A percentile compares a stretch with the other conserved stretches of the same genome.
Conservation (phyloP, 2,329 filamentous ascomycete species). For the Torrubiellomyces zombiae region DNA sequence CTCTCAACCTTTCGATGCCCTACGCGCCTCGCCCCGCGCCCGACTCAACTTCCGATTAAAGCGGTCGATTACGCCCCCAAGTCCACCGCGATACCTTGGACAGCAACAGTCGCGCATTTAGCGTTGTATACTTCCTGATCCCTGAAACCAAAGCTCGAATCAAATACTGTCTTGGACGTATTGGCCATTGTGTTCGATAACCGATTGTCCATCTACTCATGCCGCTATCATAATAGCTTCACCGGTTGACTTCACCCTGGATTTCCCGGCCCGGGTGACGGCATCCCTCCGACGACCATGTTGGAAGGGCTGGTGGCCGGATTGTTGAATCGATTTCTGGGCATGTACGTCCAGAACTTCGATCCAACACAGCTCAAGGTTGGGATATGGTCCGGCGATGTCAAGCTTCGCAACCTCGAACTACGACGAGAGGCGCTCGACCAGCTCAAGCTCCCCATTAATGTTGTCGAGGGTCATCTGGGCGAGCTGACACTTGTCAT, state of each 20-base stretch:
- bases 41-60: too few species aligned
- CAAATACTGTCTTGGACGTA: too few species aligned
- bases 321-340: slow-evolving; percentile 95
- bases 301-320: slow-evolving; percentile 93
- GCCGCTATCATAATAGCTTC: slow-evolving; percentile 5
- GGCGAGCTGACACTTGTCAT: slow-evolving; percentile 84
- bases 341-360: slow-evolving; percentile 99
- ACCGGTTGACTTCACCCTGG: slow-evolving; percentile 5
- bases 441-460: slow-evolving; percentile 89
- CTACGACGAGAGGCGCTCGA: slow-evolving; percentile 89
- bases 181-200: too few species aligned
- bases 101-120: too few species aligned
- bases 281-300: slow-evolving; percentile 51
- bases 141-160: too few species aligned
- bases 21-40: too few species aligned
- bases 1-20: too few species aligned
- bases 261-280: slow-evolving; percentile 56
- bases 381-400: slow-evolving; percentile 97
- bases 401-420: slow-evolving; percentile 85
- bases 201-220: slow-evolving; percentile 7
- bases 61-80: too few species aligned
- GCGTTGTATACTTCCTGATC: too few species aligned
- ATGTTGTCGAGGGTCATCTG: slow-evolving; percentile 89
- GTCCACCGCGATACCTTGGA: too few species aligned
- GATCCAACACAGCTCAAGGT: slow-evolving; percentile 96